Evolutionary conservation across 169 alveolate species (phyloP).

Genomic region (Sarcocystis neurona): DNA sequence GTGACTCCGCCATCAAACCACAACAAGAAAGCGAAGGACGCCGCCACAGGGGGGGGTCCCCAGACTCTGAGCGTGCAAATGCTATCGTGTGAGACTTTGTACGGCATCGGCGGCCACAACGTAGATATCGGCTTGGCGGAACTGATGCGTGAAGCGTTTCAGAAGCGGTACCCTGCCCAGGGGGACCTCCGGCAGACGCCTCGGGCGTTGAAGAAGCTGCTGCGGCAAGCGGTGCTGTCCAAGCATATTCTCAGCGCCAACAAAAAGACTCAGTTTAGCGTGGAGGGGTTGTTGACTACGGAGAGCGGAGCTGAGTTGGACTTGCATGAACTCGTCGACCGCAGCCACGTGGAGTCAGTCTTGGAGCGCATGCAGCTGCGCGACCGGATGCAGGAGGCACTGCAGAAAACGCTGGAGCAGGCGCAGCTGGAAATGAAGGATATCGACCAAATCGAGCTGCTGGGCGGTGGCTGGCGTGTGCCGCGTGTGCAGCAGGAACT

Average conservation of each 20-base stretch:
- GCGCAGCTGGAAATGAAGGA: slow-evolving; percentile 22
- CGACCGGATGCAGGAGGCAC: slow-evolving; percentile 2
- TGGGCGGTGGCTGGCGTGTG: slow-evolving; percentile 69
- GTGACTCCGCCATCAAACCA: too few species aligned
- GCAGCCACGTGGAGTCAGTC: slow-evolving; percentile 34
- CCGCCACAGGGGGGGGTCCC: not conserved
- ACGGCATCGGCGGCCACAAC: slow-evolving; percentile 52
- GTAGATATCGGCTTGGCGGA: slow-evolving; percentile 55
- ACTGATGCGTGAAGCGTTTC: slow-evolving; percentile 46
- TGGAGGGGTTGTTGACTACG: slow-evolving; percentile 51
- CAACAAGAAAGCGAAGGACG: not conserved
- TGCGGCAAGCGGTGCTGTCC: slow-evolving; percentile 48
- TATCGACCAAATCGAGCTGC: slow-evolving; percentile 57
- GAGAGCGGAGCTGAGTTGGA: too few species aligned
- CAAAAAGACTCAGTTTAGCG: slow-evolving; percentile 25
- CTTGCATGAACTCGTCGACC: not conserved
- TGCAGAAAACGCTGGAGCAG: slow-evolving; percentile 19
- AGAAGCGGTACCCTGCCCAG: slow-evolving; percentile 2
- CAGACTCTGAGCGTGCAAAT: not conserved
- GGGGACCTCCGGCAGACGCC: not conserved
- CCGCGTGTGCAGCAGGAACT: slow-evolving; percentile 54
- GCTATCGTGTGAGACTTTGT: slow-evolving; percentile 28
- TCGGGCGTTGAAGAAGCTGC: slow-evolving; percentile 62
- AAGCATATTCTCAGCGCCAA: slow-evolving; percentile 67
- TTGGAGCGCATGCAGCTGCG: slow-evolving; percentile 26